A percentile compares a stretch with the other conserved stretches of the same genome.
phyloP scores from a whole-genome alignment of 305 asterid species.

The Striga hermonthica region DNA sequence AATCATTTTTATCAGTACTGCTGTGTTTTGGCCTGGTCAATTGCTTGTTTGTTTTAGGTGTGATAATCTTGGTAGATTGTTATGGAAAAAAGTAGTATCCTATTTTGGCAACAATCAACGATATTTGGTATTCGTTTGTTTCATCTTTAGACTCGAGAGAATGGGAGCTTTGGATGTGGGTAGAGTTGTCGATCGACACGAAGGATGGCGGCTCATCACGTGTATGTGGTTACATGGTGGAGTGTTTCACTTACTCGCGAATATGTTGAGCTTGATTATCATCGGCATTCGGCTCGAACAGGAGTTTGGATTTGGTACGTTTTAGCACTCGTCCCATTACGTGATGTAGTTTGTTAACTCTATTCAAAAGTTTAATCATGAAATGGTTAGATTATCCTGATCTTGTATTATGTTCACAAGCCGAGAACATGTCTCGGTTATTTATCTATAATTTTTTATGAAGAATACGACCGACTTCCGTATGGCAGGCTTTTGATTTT shows the following conservation, averaged over 20 bases:
- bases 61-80: not conserved
- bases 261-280: slow-evolving; percentile 54
- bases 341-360: not conserved
- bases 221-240: slow-evolving; percentile 72
- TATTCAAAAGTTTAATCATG: not conserved
- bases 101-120: slow-evolving; percentile 1
- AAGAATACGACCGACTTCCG: slow-evolving; percentile 10
- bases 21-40: not conserved
- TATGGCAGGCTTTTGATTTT: not conserved
- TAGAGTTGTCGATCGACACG: slow-evolving; percentile 47
- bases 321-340: not conserved
- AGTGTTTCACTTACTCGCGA: slow-evolving; percentile 54
- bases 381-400: not conserved
- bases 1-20: too few species aligned
- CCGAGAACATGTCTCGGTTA: not conserved
- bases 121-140: not conserved
- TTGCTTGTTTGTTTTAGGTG: not conserved
- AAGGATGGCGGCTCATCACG: slow-evolving; percentile 62
- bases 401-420: not conserved
- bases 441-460: not conserved
- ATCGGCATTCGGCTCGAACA: slow-evolving; percentile 64
- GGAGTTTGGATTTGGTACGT: slow-evolving; percentile 58
- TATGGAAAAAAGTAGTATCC: not conserved
- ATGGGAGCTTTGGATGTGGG: slow-evolving; percentile 58
- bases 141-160: slow-evolving; percentile 38